These are phyloP conservation scores for Colletotrichum incanum DNA, from an alignment of 2,329 filamentous ascomycete genomes.

Conservation along the genomic window DNA sequence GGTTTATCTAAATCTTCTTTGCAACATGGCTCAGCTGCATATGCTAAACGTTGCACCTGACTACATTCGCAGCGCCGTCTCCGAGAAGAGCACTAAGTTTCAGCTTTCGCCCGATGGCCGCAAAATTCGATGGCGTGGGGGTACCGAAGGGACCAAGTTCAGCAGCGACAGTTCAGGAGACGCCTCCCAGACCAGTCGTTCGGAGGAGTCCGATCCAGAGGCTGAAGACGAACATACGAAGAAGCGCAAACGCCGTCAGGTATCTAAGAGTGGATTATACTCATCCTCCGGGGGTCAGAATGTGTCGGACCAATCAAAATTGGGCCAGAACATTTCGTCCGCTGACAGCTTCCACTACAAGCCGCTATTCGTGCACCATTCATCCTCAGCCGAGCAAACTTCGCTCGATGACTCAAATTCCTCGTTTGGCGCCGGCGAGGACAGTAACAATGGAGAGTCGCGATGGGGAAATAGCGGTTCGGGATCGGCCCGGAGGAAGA, in stretches of 20 bases:
- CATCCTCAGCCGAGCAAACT: constrained; percentile 62
- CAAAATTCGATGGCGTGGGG: constrained; percentile 86
- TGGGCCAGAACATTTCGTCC: constrained; percentile 56
- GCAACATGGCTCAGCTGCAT: constrained; percentile 87
- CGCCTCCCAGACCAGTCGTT: constrained; percentile 63
- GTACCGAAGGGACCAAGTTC: constrained; percentile 74
- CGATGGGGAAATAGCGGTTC: constrained; percentile 64
- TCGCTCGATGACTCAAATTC: constrained; percentile 66
- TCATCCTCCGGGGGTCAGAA: constrained; percentile 56
- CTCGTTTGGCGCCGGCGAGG: constrained; percentile 63
- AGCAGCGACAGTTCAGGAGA: constrained; percentile 75
- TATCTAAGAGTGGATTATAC: constrained; percentile 42
- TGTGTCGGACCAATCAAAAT: constrained; percentile 52
- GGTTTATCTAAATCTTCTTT: constrained; percentile 86
- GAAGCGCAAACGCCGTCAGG: constrained; percentile 57
- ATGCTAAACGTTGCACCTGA: constrained; percentile 86
- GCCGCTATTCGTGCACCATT: constrained; percentile 71
- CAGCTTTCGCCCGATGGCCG: constrained; percentile 84
- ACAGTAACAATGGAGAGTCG: constrained; percentile 65
- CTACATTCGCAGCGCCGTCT: constrained; percentile 82
- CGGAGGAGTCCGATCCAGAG: constrained; percentile 65
- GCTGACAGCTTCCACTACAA: constrained; percentile 74
- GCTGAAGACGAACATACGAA: constrained; percentile 59
- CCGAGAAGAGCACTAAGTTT: constrained; percentile 80
- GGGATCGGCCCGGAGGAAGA: constrained; percentile 64